phyloP scores from a whole-genome alignment of 108 stramenopile species.

The Pseudonitzschia pungens region DNA sequence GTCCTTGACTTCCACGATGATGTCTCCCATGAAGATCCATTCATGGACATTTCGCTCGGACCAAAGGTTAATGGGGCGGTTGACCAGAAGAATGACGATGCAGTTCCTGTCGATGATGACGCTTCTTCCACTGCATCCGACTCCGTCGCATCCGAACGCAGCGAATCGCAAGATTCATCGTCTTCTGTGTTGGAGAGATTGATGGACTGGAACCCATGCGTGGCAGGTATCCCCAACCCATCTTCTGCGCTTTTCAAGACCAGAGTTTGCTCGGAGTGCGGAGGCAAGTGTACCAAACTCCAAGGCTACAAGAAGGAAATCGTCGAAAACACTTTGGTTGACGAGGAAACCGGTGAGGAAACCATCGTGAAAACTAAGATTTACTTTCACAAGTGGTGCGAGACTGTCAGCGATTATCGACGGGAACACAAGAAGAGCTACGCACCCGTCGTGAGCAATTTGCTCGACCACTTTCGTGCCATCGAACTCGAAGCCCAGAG shows the following conservation, averaged over 20 bases:
- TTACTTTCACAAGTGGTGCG: slow-evolving; percentile 3
- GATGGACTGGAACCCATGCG: neutral
- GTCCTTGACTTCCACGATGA: neutral
- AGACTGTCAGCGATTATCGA: neutral
- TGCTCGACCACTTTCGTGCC: slow-evolving; percentile 2
- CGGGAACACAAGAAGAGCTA: neutral
- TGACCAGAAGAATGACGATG: neutral
- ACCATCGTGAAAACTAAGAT: neutral
- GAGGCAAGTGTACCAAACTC: neutral
- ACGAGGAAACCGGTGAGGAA: slow-evolving; percentile 2
- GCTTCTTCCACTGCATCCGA: neutral
- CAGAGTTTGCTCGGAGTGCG: neutral
- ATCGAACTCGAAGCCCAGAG: slow-evolving; percentile 1
- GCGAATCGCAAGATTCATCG: neutral
- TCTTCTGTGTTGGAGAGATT: neutral
- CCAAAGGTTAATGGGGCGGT: neutral
- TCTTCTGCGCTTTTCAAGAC: neutral
- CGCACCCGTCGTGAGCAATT: neutral
- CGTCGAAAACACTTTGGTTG: neutral
- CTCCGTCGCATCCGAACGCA: neutral
- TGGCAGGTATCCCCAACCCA: neutral
- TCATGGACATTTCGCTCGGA: neutral
- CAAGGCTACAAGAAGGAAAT: neutral
- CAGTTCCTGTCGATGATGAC: neutral
- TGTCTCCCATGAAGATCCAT: neutral